Conservation (phyloP, 148 eudicot genomes). For the Rhododendron mucronatum region DNA sequence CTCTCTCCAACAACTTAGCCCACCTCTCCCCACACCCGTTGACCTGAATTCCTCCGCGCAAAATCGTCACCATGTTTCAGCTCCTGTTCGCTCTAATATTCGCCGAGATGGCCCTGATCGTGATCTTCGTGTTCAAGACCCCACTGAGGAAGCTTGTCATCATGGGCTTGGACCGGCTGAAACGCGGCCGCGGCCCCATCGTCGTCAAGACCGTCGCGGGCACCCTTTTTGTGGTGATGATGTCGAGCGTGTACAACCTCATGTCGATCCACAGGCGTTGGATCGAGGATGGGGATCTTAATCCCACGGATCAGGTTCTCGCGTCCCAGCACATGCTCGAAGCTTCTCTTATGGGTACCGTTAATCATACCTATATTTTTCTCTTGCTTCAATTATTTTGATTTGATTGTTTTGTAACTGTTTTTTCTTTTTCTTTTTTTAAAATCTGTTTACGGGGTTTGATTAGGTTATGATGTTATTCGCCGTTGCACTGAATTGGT, state of each 20-base stretch:
- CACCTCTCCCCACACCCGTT: not conserved
- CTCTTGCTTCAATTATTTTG: not conserved
- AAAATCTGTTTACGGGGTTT: not conserved
- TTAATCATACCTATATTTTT: not conserved
- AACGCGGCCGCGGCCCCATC: constrained; percentile 80
- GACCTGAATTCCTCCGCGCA: not conserved
- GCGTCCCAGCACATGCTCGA: constrained; percentile 56
- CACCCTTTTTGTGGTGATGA: constrained; percentile 51
- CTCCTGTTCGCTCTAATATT: constrained; percentile 47
- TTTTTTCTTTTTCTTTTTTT: not conserved
- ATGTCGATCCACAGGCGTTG: constrained; percentile 43
- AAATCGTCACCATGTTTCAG: constrained; percentile 39
- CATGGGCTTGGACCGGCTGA: constrained; percentile 50
- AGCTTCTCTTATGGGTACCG: constrained; percentile 83
- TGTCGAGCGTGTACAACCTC: constrained; percentile 39
- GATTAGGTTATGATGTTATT: not conserved
- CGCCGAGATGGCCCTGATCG: constrained; percentile 44
- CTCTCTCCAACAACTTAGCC: not conserved
- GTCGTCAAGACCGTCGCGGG: constrained; percentile 61
- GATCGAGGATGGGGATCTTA: constrained; percentile 45
- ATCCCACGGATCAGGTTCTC: constrained; percentile 75
- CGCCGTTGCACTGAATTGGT: not conserved
- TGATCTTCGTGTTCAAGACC: constrained; percentile 64
- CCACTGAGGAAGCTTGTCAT: constrained; percentile 69
- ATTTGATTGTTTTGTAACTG: not conserved